Conservation (phyloP, 2,329 filamentous ascomycete species). For the Rhexocercosporidium sp. region DNA sequence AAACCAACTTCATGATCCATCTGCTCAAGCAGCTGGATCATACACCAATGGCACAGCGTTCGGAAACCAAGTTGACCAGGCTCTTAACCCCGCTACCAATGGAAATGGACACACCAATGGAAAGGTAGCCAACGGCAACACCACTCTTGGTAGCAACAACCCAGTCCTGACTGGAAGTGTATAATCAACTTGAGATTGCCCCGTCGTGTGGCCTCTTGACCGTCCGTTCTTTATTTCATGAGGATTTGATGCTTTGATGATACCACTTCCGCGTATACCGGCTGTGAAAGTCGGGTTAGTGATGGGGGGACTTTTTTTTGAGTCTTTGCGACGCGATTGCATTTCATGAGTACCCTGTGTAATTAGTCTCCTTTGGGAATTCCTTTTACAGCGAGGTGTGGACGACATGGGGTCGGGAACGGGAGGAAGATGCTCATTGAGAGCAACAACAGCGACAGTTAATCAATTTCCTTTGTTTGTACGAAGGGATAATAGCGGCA, state of each 20-base stretch:
- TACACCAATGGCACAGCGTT: slow-evolving; percentile 39
- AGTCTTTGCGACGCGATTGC: background rate
- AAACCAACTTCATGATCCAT: slow-evolving; percentile 22
- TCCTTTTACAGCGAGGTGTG: slow-evolving; percentile 14
- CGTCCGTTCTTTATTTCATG: slow-evolving; percentile 19
- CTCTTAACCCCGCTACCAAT: slow-evolving; percentile 26
- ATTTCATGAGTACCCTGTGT: slow-evolving; percentile 20
- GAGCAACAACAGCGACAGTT: slow-evolving; percentile 7
- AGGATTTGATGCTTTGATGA: slow-evolving; percentile 30
- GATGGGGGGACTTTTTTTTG: background rate
- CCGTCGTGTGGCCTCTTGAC: background rate
- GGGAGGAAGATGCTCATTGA: background rate
- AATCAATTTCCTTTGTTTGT: slow-evolving; percentile 3
- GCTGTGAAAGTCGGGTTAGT: background rate
- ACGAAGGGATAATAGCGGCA: slow-evolving; percentile 16
- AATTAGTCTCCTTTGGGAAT: slow-evolving; percentile 12
- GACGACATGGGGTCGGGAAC: background rate
- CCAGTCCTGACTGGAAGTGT: slow-evolving; percentile 31
- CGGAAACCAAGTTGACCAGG: slow-evolving; percentile 38
- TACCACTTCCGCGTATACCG: slow-evolving; percentile 32
- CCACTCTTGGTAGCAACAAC: slow-evolving; percentile 35
- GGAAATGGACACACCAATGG: slow-evolving; percentile 18
- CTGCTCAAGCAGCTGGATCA: slow-evolving; percentile 20
- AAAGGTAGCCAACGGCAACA: slow-evolving; percentile 20
- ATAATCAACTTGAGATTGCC: slow-evolving; percentile 13